Conservation (phyloP, 495 filamentous ascomycete species). For the Amphirosellinia nigrospora region DNA sequence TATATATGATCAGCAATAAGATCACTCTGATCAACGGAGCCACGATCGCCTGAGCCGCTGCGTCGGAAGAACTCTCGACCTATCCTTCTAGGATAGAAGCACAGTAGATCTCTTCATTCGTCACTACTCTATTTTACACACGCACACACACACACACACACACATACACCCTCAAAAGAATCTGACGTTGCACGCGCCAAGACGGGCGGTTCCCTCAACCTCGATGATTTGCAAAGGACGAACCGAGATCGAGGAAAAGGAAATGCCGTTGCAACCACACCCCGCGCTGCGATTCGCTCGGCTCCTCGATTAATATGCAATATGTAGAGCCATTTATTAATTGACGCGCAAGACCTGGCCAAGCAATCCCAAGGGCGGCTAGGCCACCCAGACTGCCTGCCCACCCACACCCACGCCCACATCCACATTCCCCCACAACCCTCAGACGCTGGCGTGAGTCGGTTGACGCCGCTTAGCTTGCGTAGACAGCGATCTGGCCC, state of each 20-base stretch:
- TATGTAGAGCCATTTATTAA: neutral
- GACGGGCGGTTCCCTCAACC: conserved; percentile 5
- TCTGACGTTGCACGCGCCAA: conserved; percentile 10
- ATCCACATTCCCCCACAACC: neutral
- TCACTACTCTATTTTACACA: neutral
- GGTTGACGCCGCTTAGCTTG: neutral
- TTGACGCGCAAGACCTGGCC: conserved; percentile 8
- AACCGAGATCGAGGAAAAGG: conserved; percentile 1
- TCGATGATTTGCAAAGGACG: conserved; percentile 6
- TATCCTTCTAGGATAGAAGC: neutral
- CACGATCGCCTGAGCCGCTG: neutral
- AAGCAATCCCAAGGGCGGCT: neutral
- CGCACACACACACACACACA: conserved; percentile 1
- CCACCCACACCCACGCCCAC: neutral
- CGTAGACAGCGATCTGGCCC: neutral
- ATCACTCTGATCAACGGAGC: neutral
- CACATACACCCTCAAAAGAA: neutral
- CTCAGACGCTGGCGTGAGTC: conserved; percentile 17
- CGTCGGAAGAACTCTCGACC: conserved; percentile 1
- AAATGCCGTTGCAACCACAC: conserved; percentile 21
- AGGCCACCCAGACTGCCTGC: neutral
- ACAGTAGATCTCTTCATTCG: neutral
- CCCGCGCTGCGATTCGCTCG: conserved; percentile 4
- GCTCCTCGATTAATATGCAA: neutral
- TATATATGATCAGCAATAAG: conserved; percentile 14